A percentile compares a stretch with the other conserved stretches of the same genome.
These are phyloP conservation scores for Cutaneotrichosporon cavernicola DNA, from an alignment of 1,284 basidiomycete genomes.

Conservation along the genomic window DNA sequence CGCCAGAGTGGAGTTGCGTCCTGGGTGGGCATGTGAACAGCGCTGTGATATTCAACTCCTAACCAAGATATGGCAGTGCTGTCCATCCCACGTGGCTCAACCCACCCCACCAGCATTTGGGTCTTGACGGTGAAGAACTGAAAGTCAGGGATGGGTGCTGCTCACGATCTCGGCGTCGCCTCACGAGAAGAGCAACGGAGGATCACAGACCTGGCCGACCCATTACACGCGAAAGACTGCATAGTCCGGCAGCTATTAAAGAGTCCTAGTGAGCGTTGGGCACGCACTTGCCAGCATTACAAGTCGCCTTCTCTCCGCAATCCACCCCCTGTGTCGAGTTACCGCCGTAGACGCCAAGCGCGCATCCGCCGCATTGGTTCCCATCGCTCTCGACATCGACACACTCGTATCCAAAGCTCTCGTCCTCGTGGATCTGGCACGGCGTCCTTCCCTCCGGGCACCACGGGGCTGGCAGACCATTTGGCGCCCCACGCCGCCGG, in stretches of 20 bases:
- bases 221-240: too few relatives aligned
- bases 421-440: constrained; percentile 2
- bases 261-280: background rate
- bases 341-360: background rate
- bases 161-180: too few relatives aligned
- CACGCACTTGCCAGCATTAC: constrained; percentile 1
- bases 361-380: background rate
- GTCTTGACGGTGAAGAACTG: too few relatives aligned
- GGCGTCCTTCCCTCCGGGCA: background rate
- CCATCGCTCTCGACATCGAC: constrained; percentile 1
- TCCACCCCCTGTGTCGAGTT: background rate
- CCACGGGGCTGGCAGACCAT: background rate
- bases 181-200: too few relatives aligned
- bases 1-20: too few relatives aligned
- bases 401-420: constrained; percentile 6
- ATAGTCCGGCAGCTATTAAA: background rate
- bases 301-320: constrained; percentile 3
- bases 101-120: too few relatives aligned
- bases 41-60: too few relatives aligned
- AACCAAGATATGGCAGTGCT: too few relatives aligned
- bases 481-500: background rate
- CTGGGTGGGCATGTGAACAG: too few relatives aligned
- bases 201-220: too few relatives aligned
- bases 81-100: too few relatives aligned
- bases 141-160: too few relatives aligned